These are phyloP conservation scores for Physaria fendleri DNA, from an alignment of 345 rosid genomes.

Conservation along the genomic window DNA sequence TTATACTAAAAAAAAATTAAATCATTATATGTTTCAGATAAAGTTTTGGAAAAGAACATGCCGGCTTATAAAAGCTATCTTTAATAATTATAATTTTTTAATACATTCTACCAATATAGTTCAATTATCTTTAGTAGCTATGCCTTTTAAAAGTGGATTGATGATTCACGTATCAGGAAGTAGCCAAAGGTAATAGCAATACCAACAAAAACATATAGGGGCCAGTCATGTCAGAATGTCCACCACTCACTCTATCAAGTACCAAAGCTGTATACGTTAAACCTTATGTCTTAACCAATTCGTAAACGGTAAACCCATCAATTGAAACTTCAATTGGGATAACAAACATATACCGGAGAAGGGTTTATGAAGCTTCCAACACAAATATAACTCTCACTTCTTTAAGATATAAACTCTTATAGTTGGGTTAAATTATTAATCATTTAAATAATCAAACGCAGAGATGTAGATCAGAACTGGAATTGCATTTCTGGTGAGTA, in stretches of 20 bases:
- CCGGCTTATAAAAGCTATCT: background rate
- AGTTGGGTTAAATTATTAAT: conserved; percentile 19
- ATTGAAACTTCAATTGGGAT: background rate
- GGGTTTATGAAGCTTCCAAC: background rate
- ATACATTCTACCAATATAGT: background rate
- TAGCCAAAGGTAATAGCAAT: conserved; percentile 7
- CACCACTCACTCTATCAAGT: conserved; percentile 6
- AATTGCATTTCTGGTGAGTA: too few relatives aligned
- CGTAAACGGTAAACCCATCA: conserved; percentile 2
- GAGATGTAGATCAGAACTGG: background rate
- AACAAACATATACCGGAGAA: background rate
- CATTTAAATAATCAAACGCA: conserved; percentile 9
- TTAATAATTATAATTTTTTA: background rate
- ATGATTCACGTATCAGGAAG: background rate
- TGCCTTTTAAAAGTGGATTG: conserved; percentile 3
- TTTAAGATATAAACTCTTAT: conserved; percentile 8
- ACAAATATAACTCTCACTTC: conserved; percentile 12
- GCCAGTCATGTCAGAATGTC: conserved; percentile 12
- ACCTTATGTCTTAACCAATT: background rate
- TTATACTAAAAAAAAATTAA: too few relatives aligned
- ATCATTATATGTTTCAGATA: background rate
- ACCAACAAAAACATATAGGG: background rate
- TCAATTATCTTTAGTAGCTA: background rate
- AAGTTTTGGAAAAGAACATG: conserved; percentile 2
- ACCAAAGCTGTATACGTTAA: background rate